A percentile compares a stretch with the other conserved stretches of the same genome.
Evolutionary conservation across 768 basidiomycete genomes (phyloP).

Genomic region (Leccinum rimulosum): DNA sequence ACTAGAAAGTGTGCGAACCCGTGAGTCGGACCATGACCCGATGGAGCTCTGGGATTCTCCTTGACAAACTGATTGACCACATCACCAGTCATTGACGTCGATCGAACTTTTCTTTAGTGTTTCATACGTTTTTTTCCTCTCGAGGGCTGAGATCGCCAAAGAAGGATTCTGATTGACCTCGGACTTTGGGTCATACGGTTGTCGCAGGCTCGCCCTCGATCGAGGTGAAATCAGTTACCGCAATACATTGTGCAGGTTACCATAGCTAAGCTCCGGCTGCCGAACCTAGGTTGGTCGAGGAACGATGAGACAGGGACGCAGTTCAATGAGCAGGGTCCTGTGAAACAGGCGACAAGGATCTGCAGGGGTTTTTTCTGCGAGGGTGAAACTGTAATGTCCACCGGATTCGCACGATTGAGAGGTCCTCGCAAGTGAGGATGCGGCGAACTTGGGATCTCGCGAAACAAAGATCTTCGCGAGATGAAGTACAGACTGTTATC

Average conservation of each 20-base stretch:
- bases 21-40: slow-evolving; percentile 12
- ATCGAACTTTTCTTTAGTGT: neutral
- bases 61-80: slow-evolving; percentile 7
- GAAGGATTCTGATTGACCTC: slow-evolving; percentile 5
- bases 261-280: slow-evolving; percentile 1
- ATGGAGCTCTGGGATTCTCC: slow-evolving; percentile 10
- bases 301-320: slow-evolving; percentile 19
- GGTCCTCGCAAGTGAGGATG: slow-evolving; percentile 15
- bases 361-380: slow-evolving; percentile 16
- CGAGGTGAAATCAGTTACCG: slow-evolving; percentile 8
- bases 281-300: slow-evolving; percentile 1
- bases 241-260: neutral
- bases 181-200: neutral
- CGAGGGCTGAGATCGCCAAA: slow-evolving; percentile 9
- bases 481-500: slow-evolving; percentile 12
- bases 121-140: neutral
- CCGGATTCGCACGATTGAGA: slow-evolving; percentile 13
- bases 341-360: slow-evolving; percentile 24
- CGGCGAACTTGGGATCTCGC: slow-evolving; percentile 1
- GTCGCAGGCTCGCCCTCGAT: slow-evolving; percentile 5
- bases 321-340: slow-evolving; percentile 3
- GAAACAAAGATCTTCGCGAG: slow-evolving; percentile 15
- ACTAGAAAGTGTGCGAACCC: neutral
- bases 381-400: slow-evolving; percentile 16
- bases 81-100: slow-evolving; percentile 4